Base-by-base conservation (phyloP, 140 eudicot genomes). In the Oenanthe javanica region DNA sequence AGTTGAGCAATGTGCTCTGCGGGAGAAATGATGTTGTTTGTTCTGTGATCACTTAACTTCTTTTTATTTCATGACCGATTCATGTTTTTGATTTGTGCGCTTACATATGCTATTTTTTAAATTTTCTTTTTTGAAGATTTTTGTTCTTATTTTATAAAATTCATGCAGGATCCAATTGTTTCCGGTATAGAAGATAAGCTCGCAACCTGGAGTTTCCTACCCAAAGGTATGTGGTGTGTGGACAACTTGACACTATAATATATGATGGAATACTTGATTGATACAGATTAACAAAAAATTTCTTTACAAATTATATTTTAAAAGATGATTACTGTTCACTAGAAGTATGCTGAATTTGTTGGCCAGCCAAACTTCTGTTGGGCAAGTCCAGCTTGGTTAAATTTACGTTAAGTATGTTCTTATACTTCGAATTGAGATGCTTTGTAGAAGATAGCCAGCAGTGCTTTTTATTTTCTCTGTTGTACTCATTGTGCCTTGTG, bases 171-270 rank as follows among this genome's bases (percentile, higher is more conserved):
- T 87, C 91, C 93, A 69, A 95, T 95, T 51, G 96, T 95, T 73
- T 82, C 90, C 31, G 92, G 96, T 80, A 92, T 95, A 83, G 99
- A 95, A 86, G 97, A 95, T 31, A 95, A 95, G 85, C 86, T 95
- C 79, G 86, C 99, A 46, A 89, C 90, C 7, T 95, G 99, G 99
- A 95, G 97, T 79, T 95, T 95, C 86, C 87, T 95, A 75, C 99
- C 97, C n/a, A 95, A 89, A 91, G 98, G 99, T 95, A 84, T 51
- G 79, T 78, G 52, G 66, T 80, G 76, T 80, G 76, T 72, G 4
- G n/a, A n/a, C n/a, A n/a, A n/a, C n/a, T n/a, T n/a, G 75, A 77
- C 45, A 54, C 67, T 87, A 27, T 12, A 66, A 3, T 1, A 71
- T 25, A 13, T 75, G 78, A 40, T 55, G 49, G 9, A 79, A n/a